These are phyloP conservation scores for Trypanosoma scelopori DNA, from an alignment of 208 protist species.

Conservation along the genomic window DNA sequence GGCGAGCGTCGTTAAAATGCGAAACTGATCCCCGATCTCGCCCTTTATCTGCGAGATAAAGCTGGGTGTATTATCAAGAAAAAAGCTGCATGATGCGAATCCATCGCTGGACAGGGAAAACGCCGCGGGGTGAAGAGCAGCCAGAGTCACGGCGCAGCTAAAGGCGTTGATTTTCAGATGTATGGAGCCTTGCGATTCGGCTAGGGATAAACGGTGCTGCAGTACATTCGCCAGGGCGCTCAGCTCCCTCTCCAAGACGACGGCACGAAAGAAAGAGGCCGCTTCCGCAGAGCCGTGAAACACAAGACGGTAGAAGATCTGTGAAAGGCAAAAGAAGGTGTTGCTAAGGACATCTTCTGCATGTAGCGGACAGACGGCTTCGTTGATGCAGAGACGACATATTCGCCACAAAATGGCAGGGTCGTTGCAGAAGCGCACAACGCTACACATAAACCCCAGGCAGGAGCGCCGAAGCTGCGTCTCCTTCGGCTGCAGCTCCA, in stretches of 20 bases:
- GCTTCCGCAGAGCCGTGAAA: neutral
- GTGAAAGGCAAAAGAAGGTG: constrained; percentile 18
- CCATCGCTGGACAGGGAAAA: neutral
- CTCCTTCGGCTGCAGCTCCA: constrained; percentile 17
- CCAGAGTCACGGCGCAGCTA: constrained; percentile 15
- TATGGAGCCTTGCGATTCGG: neutral
- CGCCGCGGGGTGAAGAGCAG: constrained; percentile 6
- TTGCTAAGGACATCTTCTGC: constrained; percentile 20
- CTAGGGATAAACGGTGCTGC: neutral
- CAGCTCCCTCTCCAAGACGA: neutral
- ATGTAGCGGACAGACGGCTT: neutral
- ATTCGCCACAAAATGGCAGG: neutral
- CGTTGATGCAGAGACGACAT: constrained; percentile 16
- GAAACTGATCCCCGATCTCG: constrained; percentile 14
- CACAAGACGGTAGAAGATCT: constrained; percentile 15
- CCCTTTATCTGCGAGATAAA: constrained; percentile 8
- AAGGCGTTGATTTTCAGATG: constrained; percentile 26
- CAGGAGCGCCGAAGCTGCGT: constrained; percentile 45
- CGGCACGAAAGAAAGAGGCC: neutral
- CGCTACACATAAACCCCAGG: constrained; percentile 35
- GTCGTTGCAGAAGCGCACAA: constrained; percentile 8
- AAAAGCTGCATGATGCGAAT: neutral
- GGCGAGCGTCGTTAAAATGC: constrained; percentile 1
- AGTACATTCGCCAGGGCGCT: neutral
- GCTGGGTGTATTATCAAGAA: neutral